These are phyloP conservation scores for Aspergillus bombycis DNA, from an alignment of 2,329 filamentous ascomycete species.

Conservation along the genomic window DNA sequence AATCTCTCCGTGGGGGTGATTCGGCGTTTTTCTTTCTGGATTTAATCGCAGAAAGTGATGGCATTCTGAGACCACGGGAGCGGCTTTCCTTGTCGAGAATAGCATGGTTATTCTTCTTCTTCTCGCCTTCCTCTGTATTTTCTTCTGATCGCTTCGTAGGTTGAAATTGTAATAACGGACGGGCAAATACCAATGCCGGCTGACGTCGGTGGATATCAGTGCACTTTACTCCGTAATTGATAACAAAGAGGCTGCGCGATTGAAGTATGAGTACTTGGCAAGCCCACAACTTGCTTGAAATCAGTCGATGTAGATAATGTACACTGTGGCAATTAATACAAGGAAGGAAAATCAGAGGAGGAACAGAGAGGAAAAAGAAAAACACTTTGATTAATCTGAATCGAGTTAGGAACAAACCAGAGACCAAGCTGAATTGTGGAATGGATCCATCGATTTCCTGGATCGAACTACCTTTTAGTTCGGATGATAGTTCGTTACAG, in stretches of 20 bases:
- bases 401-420: slow-evolving; percentile 1
- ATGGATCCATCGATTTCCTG: slow-evolving; percentile 1
- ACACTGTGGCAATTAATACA: not conserved
- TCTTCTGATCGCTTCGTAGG: not conserved
- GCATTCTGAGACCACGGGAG: slow-evolving; percentile 36
- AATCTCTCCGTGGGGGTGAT: slow-evolving; percentile 25
- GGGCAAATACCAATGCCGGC: not conserved
- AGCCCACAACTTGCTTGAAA: not conserved
- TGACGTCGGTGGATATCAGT: not conserved
- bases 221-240: not conserved
- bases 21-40: slow-evolving; percentile 31
- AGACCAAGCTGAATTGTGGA: not conserved
- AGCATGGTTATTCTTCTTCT: slow-evolving; percentile 11
- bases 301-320: not conserved
- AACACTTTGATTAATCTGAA: not conserved
- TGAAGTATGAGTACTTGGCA: not conserved
- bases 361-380: slow-evolving; percentile 4
- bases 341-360: slow-evolving; percentile 7
- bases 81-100: slow-evolving; percentile 40
- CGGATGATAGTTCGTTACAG: slow-evolving; percentile 4
- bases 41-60: slow-evolving; percentile 37
- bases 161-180: not conserved
- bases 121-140: not conserved
- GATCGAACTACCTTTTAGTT: slow-evolving; percentile 1
- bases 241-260: not conserved